Percentiles rank a stretch among this genome's conserved stretches.
Conservation (phyloP, 177 flowering plant species). For the Tripterygium wilfordii region DNA sequence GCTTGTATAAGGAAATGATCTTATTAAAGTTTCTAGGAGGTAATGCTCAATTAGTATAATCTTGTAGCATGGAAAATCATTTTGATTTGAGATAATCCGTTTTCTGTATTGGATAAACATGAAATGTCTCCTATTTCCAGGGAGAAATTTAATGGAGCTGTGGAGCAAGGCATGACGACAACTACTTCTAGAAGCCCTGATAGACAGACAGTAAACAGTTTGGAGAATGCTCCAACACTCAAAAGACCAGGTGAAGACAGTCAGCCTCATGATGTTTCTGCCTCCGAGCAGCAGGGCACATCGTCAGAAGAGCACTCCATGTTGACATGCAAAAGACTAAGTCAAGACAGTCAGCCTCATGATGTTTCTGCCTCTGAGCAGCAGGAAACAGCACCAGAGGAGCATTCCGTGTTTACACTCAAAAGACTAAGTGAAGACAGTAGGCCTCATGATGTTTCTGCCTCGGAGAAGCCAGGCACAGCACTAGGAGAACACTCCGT, state of each 20-base stretch:
- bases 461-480: constrained; percentile 9
- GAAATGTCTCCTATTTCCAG: too few relatives aligned
- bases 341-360: constrained; percentile 1
- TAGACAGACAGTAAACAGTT: constrained; percentile 8
- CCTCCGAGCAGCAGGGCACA: background rate
- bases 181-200: constrained; percentile 9
- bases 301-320: background rate
- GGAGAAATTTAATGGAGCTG: constrained; percentile 33
- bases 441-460: constrained; percentile 7
- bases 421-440: too few relatives aligned
- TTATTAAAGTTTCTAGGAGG: too few relatives aligned
- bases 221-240: background rate
- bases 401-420: constrained; percentile 4
- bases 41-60: too few relatives aligned
- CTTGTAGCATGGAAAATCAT: too few relatives aligned
- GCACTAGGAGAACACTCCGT: background rate
- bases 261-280: background rate
- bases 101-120: background rate
- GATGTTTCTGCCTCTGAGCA: constrained; percentile 11
- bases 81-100: too few relatives aligned
- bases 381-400: constrained; percentile 1
- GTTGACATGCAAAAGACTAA: background rate
- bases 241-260: background rate
- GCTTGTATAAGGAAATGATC: too few relatives aligned
- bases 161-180: constrained; percentile 2